Evolutionary conservation across 2,329 filamentous ascomycete species (phyloP).

Genomic region (Aureobasidium melanogenum): DNA sequence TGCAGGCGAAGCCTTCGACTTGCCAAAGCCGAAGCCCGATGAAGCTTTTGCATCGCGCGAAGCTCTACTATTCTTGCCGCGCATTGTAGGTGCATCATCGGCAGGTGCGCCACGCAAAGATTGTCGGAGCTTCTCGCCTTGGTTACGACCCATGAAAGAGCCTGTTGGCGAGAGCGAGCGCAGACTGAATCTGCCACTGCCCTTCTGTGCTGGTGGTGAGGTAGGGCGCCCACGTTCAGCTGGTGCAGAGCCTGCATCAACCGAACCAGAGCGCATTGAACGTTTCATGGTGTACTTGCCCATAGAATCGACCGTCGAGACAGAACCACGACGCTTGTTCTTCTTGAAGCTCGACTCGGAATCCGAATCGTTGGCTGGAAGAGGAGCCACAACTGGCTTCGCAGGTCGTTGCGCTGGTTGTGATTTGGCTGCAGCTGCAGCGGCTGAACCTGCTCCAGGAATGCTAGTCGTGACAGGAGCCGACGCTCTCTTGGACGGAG

Average conservation of each 20-base stretch:
- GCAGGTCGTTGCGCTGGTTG: constrained; percentile 17
- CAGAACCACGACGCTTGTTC: constrained; percentile 30
- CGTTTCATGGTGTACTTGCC: constrained; percentile 54
- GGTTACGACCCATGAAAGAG: constrained; percentile 37
- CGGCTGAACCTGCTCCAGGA: constrained; percentile 8
- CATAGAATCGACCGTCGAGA: constrained; percentile 30
- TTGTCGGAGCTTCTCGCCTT: constrained; percentile 19
- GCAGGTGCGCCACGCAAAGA: constrained; percentile 21
- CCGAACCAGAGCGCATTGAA: constrained; percentile 56
- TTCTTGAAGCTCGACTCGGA: constrained; percentile 66
- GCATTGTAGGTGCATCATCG: constrained; percentile 17
- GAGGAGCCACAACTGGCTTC: not conserved
- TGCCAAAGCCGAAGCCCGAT: constrained; percentile 15
- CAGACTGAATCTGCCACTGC: constrained; percentile 53
- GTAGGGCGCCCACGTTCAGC: constrained; percentile 35
- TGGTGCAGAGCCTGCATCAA: constrained; percentile 22
- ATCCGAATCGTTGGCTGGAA: constrained; percentile 32
- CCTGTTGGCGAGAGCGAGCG: constrained; percentile 61
- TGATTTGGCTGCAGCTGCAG: constrained; percentile 18
- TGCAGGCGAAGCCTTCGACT: not conserved
- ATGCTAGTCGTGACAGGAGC: constrained; percentile 21
- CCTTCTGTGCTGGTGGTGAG: constrained; percentile 26
- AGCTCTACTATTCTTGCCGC: constrained; percentile 16
- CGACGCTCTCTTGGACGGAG: constrained; percentile 9
- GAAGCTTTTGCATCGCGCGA: constrained; percentile 10